A percentile compares a stretch with the other conserved stretches of the same genome.
These are phyloP conservation scores for Limonium bicolor DNA, from an alignment of 148 eudicot species.

Conservation along the genomic window DNA sequence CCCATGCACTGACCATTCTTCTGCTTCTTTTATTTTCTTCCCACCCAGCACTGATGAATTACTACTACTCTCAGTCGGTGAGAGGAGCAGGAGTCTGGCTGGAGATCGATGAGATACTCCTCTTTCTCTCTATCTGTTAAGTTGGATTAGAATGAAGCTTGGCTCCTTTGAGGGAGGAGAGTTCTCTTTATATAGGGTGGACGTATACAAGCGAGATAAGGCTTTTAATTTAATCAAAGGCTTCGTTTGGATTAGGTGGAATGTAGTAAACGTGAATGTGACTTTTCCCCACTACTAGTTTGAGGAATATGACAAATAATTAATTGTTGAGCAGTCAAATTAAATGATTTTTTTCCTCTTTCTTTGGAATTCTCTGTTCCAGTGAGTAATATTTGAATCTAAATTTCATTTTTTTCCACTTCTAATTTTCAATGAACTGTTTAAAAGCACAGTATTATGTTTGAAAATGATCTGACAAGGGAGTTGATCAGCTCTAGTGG, in stretches of 20 bases:
- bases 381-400: too few species aligned
- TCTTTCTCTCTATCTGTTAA: background rate
- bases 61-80: too few species aligned
- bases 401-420: too few species aligned
- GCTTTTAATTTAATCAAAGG: background rate
- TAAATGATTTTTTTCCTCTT: too few species aligned
- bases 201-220: background rate
- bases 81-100: background rate
- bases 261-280: too few species aligned
- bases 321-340: too few species aligned
- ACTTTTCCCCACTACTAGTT: slow-evolving; percentile 1
- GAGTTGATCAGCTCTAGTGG: too few species aligned
- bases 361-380: too few species aligned
- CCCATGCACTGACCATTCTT: slow-evolving; percentile 4
- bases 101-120: background rate
- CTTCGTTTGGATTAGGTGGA: background rate
- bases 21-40: background rate
- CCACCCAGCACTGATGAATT: too few species aligned
- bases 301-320: slow-evolving; percentile 3
- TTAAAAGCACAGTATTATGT: too few species aligned
- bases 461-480: too few species aligned
- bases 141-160: background rate
- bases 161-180: background rate
- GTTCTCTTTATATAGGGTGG: slow-evolving; percentile 1
- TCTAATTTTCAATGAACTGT: too few species aligned